Conservation (phyloP, 1,284 basidiomycete genomes). For the Boletus smithii region DNA sequence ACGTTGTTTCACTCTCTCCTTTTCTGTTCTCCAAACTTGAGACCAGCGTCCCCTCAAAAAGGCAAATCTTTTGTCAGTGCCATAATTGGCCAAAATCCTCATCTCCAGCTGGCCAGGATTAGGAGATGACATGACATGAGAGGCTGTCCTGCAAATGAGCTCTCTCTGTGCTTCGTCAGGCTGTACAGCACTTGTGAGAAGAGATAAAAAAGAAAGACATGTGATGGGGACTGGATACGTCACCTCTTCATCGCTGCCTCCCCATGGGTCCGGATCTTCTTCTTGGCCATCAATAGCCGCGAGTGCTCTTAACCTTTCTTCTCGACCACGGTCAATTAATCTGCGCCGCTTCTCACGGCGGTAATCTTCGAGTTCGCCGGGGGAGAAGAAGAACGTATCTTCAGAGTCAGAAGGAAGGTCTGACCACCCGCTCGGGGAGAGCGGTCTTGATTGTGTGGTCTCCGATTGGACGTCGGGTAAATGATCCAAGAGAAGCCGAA, state of each 20-base stretch:
- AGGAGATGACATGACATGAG: conserved; percentile 61
- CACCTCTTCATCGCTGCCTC: conserved; percentile 73
- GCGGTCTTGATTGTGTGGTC: conserved; percentile 8
- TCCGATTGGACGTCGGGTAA: conserved; percentile 29
- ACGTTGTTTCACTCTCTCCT: conserved; percentile 40
- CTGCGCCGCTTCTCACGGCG: conserved; percentile 61
- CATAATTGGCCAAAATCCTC: conserved; percentile 84
- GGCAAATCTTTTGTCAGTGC: conserved; percentile 64
- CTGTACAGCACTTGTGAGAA: conserved; percentile 38
- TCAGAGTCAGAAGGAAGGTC: conserved; percentile 80
- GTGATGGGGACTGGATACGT: not conserved
- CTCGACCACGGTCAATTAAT: conserved; percentile 56
- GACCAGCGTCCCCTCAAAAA: conserved; percentile 77
- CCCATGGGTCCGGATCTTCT: conserved; percentile 55
- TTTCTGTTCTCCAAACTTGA: conserved; percentile 54
- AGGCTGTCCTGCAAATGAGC: conserved; percentile 75
- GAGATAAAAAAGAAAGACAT: not conserved
- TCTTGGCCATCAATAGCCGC: conserved; percentile 42
- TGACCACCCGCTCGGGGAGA: conserved; percentile 68
- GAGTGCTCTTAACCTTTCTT: conserved; percentile 62
- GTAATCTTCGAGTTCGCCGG: conserved; percentile 64
- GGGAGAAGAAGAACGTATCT: conserved; percentile 74
- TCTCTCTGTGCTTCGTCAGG: conserved; percentile 62
- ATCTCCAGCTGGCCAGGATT: conserved; percentile 79
- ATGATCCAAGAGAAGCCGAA: conserved; percentile 64